Base-by-base conservation (phyloP, 441 rosid genomes). In the Theobroma grandiflorum region DNA sequence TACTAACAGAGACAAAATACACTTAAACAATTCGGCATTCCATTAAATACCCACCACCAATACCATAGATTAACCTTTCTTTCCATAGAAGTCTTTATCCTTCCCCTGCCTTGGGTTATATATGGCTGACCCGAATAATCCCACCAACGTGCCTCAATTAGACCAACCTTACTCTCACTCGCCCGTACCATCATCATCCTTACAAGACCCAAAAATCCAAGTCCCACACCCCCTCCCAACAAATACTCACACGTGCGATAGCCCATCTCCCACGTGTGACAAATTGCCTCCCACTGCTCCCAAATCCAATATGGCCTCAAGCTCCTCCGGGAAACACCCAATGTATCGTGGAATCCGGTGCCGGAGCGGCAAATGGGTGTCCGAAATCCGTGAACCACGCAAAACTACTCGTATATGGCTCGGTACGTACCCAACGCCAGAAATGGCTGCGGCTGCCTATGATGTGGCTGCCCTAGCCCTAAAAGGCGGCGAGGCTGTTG, bases 381-480 rank as follows among this genome's bases (percentile, higher is more conserved):
- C 97, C 0, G 99, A 95, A 82, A 88, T 95, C 84, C 88, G 98
- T 73, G 97, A 95, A 82, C 99, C 99, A 0, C 90, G 96, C 65
- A 95, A 92, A 80, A 90, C 92, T 0, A 90, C 89, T 8, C 95
- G 99, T 10, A 94, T 95, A 61, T 95, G 99, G 99, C 97, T 95
- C 0, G 99, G 99, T 1, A 95, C 98, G 1, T 95, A 89, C 66
- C 79, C 89, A 0, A 78, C 87, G 1, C 90, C 97, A 7, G 98
- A 94, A 81, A 94, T 91, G 97, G 98, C 98, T 0, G 98, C 98
- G 0, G 87, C 95, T 0, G 97, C 98, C 7, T 94, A 91, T 72
- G 98, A 95, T 55, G 98, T 90, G 74, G 99, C 94, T 2, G 95
- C 92, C 4, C 74, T 94, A 4, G 94, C 96, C 81, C 88, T 95